Evolutionary conservation across 78 protist species (phyloP).

Genomic region (Dictyostelium discoideum): dicty_2.7 NC_007089.4:1752501-1753000

Average conservation of each 20-base stretch:
- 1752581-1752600: background rate
- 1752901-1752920: no score
- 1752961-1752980: background rate
- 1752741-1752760: background rate
- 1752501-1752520: background rate
- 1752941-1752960: no score
- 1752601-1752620: constrained; percentile 15
- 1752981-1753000: background rate
- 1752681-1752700: background rate
- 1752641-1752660: background rate
- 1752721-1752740: background rate
- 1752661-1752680: background rate
- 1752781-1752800: no score
- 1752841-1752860: background rate
- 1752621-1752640: background rate
- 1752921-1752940: no score
- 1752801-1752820: no score
- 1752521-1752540: background rate
- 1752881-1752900: no score
- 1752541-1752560: background rate
- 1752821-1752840: background rate
- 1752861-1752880: background rate
- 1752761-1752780: no score
- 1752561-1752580: background rate
- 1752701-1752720: no score